Conservation (phyloP, 768 basidiomycete species). For the Lactarius indigo region DNA sequence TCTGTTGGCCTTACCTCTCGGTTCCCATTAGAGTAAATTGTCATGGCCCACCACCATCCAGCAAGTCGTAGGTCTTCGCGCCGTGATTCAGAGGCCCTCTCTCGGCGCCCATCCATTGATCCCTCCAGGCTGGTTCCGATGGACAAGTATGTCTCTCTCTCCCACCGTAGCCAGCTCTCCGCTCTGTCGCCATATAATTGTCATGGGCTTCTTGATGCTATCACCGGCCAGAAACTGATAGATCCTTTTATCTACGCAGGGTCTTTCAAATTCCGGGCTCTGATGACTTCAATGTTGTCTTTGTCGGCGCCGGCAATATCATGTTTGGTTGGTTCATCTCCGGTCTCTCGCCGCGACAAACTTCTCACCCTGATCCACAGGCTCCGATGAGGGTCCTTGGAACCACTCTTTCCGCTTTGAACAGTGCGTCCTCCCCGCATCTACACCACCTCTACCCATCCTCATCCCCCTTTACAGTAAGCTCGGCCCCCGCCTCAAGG, state of each 20-base stretch:
- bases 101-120: conserved; percentile 72
- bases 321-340: conserved; percentile 75
- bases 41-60: conserved; percentile 32
- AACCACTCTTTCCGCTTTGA: conserved; percentile 90
- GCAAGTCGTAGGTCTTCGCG: conserved; percentile 40
- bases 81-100: conserved; percentile 50
- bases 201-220: conserved; percentile 7
- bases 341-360: conserved; percentile 4
- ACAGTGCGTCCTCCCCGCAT: conserved; percentile 50
- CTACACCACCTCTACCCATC: conserved; percentile 18
- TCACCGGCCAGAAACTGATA: conserved; percentile 19
- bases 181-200: conserved; percentile 2
- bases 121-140: conserved; percentile 72
- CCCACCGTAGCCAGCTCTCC: neutral
- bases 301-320: conserved; percentile 95
- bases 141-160: conserved; percentile 54
- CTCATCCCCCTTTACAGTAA: conserved; percentile 49
- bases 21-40: too few relatives aligned
- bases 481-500: conserved; percentile 93
- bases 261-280: conserved; percentile 53
- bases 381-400: conserved; percentile 87
- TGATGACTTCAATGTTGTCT: conserved; percentile 88
- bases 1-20: neutral
- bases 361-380: conserved; percentile 36
- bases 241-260: conserved; percentile 29